Base-by-base conservation (phyloP, 2,329 filamentous ascomycete species). In the Colletotrichum sansevieriae region DNA sequence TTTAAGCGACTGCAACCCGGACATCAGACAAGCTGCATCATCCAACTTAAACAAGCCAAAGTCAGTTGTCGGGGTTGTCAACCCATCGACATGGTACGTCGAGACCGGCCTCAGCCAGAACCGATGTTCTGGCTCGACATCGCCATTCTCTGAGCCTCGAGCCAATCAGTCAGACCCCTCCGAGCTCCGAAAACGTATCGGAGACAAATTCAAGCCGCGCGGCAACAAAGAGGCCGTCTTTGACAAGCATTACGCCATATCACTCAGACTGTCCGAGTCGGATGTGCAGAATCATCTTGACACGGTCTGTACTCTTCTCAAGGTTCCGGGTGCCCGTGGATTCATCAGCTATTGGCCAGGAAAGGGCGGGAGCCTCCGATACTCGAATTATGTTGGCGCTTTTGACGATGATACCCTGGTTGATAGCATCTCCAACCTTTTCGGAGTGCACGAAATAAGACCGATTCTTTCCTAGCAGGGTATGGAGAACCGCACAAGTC, bases 341-440 rank as follows among this genome's bases (percentile, higher is more conserved):
- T 37, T 41, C 8, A 22, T 55, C 33, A 41, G 52, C 11, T 39
- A 55, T 18, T 37, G 52, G 35, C 20, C 52, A 3, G 52, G 35
- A 15, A 33, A 55, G 35, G 35, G 49, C 1, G 49, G 49, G 5
- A 37, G 10, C 7, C 33, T 41, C 18, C 35, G 35, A n/a, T 41
- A 39, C 52, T 55, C 49, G 29, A 54, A 54, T 18, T 55, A 55
- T 12, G n/a, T 25, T 11, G 52, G 52, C 8, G 52, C 52, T 39
- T 55, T 55, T 41, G 52, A 55, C 35, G 52, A 55, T 33, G 33
- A 55, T 15, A 55, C 52, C 11, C 18, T 55, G 33, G 52, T 39
- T 11, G 18, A 20, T 20, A 29, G 7, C 29, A 55, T 55, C 1
- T 55, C 52, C 10, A 55, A 39, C 33, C 3, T 55, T 18, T n/a